Evolutionary conservation across 805 yeast species (phyloP).

Genomic region (Huiozyma naganishii): DNA sequence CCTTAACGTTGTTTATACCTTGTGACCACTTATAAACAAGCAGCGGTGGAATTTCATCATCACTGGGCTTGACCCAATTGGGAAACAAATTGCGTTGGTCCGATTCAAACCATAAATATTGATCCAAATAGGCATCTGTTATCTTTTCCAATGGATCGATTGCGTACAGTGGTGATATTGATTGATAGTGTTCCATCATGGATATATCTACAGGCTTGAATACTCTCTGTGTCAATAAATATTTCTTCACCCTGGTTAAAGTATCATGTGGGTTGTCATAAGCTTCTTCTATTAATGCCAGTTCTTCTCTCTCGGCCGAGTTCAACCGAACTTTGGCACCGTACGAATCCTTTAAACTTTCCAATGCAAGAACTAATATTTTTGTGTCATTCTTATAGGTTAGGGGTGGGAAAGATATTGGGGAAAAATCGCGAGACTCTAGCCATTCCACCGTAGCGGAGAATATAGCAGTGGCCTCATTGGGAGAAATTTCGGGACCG

Average conservation of each 20-base stretch:
- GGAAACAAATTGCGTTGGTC: constrained; percentile 83
- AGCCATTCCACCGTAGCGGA: constrained; percentile 88
- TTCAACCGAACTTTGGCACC: constrained; percentile 68
- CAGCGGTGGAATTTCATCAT: constrained; percentile 85
- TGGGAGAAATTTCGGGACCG: constrained; percentile 80
- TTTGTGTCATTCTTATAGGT: constrained; percentile 91
- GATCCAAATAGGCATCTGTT: constrained; percentile 92
- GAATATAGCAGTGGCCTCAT: constrained; percentile 80
- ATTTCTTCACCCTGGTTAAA: constrained; percentile 70
- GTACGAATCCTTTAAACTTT: constrained; percentile 72
- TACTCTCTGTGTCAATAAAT: constrained; percentile 75
- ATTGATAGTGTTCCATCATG: constrained; percentile 85
- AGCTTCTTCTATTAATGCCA: constrained; percentile 89
- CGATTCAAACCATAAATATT: constrained; percentile 92
- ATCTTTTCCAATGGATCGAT: constrained; percentile 90
- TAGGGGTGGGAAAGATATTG: constrained; percentile 89
- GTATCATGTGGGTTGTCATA: constrained; percentile 96
- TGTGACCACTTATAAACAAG: constrained; percentile 90
- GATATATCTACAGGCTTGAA: constrained; percentile 82
- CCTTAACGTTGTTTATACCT: constrained; percentile 67
- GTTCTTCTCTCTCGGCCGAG: constrained; percentile 81
- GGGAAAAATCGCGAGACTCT: constrained; percentile 69
- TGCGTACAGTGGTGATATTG: constrained; percentile 73
- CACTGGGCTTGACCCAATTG: constrained; percentile 92
- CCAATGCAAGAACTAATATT: constrained; percentile 78